Evolutionary conservation across 1,284 basidiomycete genomes (phyloP).

Genomic region (Austroboletus novae-zelandiae): DNA sequence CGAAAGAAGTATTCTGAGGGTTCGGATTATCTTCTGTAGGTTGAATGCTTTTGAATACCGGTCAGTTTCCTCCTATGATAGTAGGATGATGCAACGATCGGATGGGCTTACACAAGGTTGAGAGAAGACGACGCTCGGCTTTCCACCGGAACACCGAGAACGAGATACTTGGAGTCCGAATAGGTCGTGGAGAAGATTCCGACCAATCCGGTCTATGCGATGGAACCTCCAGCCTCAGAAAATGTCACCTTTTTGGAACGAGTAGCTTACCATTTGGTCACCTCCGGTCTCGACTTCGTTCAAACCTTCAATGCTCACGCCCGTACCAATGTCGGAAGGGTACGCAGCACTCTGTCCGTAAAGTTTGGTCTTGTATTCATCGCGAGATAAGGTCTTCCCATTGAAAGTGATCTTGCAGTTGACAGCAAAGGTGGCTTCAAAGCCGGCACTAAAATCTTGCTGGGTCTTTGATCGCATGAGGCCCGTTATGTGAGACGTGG

Average conservation of each 20-base stretch:
- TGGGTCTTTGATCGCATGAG: constrained; percentile 34
- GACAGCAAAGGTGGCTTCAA: constrained; percentile 34
- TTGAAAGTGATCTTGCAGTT: constrained; percentile 36
- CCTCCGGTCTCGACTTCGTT: constrained; percentile 27
- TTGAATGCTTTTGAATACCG: constrained; percentile 21
- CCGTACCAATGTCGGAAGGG: constrained; percentile 11
- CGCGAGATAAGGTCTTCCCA: constrained; percentile 27
- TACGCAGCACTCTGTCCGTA: constrained; percentile 27
- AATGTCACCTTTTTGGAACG: too few relatives aligned
- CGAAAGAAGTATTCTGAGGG: constrained; percentile 23
- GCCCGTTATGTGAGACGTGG: constrained; percentile 31
- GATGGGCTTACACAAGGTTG: constrained; percentile 21
- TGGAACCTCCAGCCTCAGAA: not conserved
- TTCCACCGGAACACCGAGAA: constrained; percentile 28
- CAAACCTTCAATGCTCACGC: constrained; percentile 24
- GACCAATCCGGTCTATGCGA: constrained; percentile 26
- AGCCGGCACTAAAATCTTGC: constrained; percentile 31
- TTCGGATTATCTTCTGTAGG: constrained; percentile 28
- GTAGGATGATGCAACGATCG: not conserved
- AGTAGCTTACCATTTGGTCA: not conserved
- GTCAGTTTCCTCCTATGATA: not conserved
- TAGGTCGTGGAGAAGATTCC: constrained; percentile 30
- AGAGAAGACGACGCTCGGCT: constrained; percentile 23
- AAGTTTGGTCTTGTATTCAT: constrained; percentile 27
- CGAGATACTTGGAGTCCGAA: constrained; percentile 30